phyloP scores from a whole-genome alignment of 345 rosid species.

The Raphanus raphanistrum region DNA sequence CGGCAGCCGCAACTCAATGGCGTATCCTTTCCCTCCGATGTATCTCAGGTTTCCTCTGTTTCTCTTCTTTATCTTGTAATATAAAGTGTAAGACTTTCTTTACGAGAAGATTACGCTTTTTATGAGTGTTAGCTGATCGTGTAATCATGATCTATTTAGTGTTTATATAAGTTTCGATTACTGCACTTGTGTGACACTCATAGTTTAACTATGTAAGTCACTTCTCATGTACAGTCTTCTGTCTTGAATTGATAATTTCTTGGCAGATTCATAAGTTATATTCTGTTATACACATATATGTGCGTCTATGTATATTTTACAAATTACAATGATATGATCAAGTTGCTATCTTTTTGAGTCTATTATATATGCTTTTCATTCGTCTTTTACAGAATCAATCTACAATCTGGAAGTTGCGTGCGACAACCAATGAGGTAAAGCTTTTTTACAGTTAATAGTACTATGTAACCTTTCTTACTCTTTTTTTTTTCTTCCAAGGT shows the following conservation, averaged over 20 bases:
- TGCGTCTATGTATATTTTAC: not conserved
- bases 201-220: not conserved
- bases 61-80: not conserved
- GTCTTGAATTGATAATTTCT: not conserved
- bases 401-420: conserved; percentile 43
- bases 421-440: conserved; percentile 62
- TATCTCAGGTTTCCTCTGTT: conserved; percentile 47
- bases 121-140: not conserved
- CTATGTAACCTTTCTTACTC: conserved; percentile 5
- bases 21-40: conserved; percentile 40
- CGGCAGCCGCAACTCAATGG: conserved; percentile 28
- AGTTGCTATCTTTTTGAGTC: conserved; percentile 9
- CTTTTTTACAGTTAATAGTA: not conserved
- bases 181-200: conserved; percentile 4
- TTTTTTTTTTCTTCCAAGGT: conserved; percentile 43
- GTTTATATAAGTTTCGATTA: not conserved
- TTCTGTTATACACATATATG: too few relatives aligned
- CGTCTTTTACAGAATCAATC: conserved; percentile 47
- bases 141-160: not conserved
- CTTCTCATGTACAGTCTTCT: not conserved
- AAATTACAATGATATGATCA: conserved; percentile 4
- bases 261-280: too few relatives aligned
- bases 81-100: conserved; percentile 27
- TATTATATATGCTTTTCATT: not conserved
- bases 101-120: not conserved